Conservation (phyloP, 768 basidiomycete species). For the Fistulinella prunicolor region DNA sequence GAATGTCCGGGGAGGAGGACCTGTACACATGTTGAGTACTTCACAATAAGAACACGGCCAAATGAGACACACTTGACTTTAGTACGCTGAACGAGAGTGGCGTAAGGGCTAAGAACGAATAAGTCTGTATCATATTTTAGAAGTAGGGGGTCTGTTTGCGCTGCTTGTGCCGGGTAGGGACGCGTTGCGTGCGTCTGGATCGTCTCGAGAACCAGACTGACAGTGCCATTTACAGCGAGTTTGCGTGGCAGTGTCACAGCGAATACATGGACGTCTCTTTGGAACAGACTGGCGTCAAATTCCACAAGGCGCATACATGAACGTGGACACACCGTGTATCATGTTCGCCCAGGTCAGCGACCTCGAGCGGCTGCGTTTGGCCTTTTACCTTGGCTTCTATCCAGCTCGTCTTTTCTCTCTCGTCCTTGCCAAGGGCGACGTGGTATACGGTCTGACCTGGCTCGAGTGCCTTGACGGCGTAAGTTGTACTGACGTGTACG, state of each 20-base stretch:
- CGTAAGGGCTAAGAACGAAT: slow-evolving; percentile 83
- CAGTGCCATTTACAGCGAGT: slow-evolving; percentile 54
- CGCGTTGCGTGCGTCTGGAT: slow-evolving; percentile 74
- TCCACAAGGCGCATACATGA: slow-evolving; percentile 3
- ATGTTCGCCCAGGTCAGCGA: slow-evolving; percentile 49
- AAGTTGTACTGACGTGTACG: slow-evolving; percentile 87
- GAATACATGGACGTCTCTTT: slow-evolving; percentile 48
- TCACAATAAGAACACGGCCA: not conserved
- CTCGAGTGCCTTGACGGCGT: slow-evolving; percentile 72
- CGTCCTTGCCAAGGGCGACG: slow-evolving; percentile 59
- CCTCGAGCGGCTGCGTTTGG: slow-evolving; percentile 46
- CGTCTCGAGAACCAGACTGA: slow-evolving; percentile 77
- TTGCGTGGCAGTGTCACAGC: slow-evolving; percentile 63
- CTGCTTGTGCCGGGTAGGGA: slow-evolving; percentile 71
- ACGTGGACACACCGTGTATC: slow-evolving; percentile 47
- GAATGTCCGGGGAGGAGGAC: slow-evolving; percentile 65
- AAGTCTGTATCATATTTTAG: slow-evolving; percentile 75
- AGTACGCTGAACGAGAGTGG: slow-evolving; percentile 75
- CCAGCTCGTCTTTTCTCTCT: slow-evolving; percentile 70
- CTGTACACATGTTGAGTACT: slow-evolving; percentile 37
- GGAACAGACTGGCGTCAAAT: slow-evolving; percentile 29
- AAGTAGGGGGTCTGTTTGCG: slow-evolving; percentile 75
- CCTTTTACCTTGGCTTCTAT: slow-evolving; percentile 82
- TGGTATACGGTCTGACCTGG: slow-evolving; percentile 62
- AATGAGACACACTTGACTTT: slow-evolving; percentile 69